These are phyloP conservation scores for Sindora glabra DNA, from an alignment of 306 rosid species.

Conservation along the genomic window DNA sequence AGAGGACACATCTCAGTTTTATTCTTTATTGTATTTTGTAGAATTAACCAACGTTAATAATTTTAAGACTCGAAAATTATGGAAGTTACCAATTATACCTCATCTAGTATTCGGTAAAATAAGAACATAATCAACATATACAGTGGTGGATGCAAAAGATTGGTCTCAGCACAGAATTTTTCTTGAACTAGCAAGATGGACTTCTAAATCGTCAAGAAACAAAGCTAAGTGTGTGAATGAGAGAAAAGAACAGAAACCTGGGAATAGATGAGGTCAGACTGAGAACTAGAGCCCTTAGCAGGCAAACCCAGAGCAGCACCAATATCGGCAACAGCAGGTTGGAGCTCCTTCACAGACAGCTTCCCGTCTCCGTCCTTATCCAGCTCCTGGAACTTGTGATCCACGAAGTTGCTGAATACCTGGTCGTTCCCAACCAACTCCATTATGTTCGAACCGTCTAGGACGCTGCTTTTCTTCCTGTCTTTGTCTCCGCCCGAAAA, in stretches of 20 bases:
- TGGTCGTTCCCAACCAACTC: conserved; percentile 80
- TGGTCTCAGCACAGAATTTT: too few species aligned
- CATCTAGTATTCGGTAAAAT: too few species aligned
- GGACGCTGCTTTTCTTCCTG: conserved; percentile 34
- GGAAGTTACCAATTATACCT: too few species aligned
- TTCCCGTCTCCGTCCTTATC: conserved; percentile 82
- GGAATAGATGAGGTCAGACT: conserved; percentile 75
- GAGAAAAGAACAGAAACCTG: conserved; percentile 35
- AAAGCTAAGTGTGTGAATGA: too few species aligned
- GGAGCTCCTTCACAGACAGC: conserved; percentile 78
- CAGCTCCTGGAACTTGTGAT: conserved; percentile 70
- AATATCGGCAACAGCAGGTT: conserved; percentile 94
- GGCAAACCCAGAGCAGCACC: conserved; percentile 97
- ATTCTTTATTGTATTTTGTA: too few species aligned
- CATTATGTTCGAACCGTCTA: conserved; percentile 93
- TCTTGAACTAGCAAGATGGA: too few species aligned
- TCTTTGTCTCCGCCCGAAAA: neutral
- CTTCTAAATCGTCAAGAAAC: too few species aligned
- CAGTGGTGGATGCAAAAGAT: too few species aligned
- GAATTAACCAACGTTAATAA: too few species aligned
- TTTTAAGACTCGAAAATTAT: too few species aligned
- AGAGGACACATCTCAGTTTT: too few species aligned
- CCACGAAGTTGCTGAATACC: conserved; percentile 68
- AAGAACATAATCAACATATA: too few species aligned
- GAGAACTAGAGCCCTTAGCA: conserved; percentile 63